Conservation (phyloP, 805 yeast species). For the Saccharomyces eubayanus region DNA sequence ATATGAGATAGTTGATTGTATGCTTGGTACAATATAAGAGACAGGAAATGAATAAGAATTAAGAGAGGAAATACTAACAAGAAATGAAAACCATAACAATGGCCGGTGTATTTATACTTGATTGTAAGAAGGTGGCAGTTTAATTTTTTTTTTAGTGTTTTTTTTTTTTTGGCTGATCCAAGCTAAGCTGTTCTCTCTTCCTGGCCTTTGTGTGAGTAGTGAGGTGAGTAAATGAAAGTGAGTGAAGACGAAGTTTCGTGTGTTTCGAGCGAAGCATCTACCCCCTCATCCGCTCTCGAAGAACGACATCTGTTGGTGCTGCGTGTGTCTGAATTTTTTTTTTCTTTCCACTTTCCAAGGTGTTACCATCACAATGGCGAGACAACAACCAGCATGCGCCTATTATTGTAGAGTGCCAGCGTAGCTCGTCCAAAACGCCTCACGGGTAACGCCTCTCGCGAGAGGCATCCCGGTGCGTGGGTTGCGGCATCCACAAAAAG, state of each 20-base stretch:
- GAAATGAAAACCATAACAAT: background rate
- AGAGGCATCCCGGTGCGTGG: background rate
- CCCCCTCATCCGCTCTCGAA: background rate
- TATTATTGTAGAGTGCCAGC: background rate
- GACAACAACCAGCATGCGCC: background rate
- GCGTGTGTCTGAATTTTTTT: background rate
- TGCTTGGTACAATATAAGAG: background rate
- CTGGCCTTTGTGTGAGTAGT: background rate
- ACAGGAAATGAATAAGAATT: background rate
- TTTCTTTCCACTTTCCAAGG: background rate
- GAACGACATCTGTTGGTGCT: background rate
- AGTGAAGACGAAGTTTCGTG: background rate
- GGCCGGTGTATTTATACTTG: background rate
- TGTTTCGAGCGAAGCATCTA: background rate
- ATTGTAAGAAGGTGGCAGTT: background rate
- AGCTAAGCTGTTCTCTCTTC: no score
- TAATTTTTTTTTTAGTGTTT: background rate
- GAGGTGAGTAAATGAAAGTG: background rate
- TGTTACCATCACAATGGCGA: background rate
- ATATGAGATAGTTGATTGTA: conserved; percentile 1
- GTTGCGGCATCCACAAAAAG: background rate
- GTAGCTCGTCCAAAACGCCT: no score
- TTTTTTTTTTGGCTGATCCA: no score
- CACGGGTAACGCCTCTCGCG: background rate
- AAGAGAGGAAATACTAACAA: background rate